Evolutionary conservation across 768 basidiomycete genomes (phyloP), one percentile per base, ranked within the genome.

Genomic region (Boletus coccyginus): DNA sequence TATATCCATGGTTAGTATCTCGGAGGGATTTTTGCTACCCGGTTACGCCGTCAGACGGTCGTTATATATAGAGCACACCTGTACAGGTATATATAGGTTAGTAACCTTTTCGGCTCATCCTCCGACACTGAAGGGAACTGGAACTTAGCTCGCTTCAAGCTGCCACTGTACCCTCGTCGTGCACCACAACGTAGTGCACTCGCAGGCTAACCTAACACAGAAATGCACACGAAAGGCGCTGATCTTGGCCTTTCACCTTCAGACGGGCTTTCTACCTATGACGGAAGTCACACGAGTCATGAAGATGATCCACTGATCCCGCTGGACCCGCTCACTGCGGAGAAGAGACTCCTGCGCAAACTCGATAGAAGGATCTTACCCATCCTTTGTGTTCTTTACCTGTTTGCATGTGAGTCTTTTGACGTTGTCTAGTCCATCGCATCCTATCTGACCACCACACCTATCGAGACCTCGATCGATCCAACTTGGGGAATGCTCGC

Each of bases 401-500:
- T 90, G 29, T 90, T 86, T 68, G 87, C 88, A 32, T 90, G 88
- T 87, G 55, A 69, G 86, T 80, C 45, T 41, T 16, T 48, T 47
- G 39, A 35, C 36, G 17, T 50, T 17, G 24, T 41, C 41, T 10
- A 14, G 5, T 36, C 16, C 10, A 11, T 29, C 19, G 5, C 19
- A 36, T 16, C n/a, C 11, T 8, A 13, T 46, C 43, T 54, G 44
- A 54, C 49, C 16, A 10, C 35, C 17, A 32, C 19, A 36, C 48
- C 16, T 33, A 19, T 52, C 36, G 47, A 74, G 70, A 85, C 66
- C 76, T 93, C 48, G 90, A 92, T 68, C 81, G 91, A 52, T 84
- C 86, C 0, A 91, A 91, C 66, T 66, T 91, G 41, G 90, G 90
- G 16, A 92, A 92, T 66, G 90, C 90, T 46, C 80, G 89, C 49